Base-by-base conservation (phyloP, 352 stramenopile genomes). In the Halophytophthora batemanensis region DNA sequence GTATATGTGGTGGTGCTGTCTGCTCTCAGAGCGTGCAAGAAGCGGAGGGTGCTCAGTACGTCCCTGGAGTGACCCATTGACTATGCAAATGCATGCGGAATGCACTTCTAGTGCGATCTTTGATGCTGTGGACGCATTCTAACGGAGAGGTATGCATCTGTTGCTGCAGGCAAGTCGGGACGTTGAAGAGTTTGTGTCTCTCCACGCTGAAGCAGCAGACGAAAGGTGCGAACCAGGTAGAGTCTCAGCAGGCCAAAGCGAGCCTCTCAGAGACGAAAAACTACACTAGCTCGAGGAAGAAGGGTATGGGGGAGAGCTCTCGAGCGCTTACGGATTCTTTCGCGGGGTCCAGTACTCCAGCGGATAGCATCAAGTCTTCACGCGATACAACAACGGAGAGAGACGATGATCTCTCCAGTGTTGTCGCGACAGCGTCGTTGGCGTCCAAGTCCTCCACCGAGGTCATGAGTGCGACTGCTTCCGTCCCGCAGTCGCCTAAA, bases 121-220 rank as follows among this genome's bases (percentile, higher is more conserved):
- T 15, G 11, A 23, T 39, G 19, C 18, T 19, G 33, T 55, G 19
- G 46, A 41, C 40, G 56, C 18, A 54, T 33, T 53, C 25, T 31
- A 31, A 19, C 13, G 59, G 15, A 29, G 33, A 36, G 18, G 14
- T 42, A 6, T 43, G 42, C 34, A 45, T n/a, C 39, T 40, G 45
- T 45, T 3, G 3, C n/a, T 37, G 23, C 43, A 72, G 64, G 31
- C 51, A 66, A 56, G 55, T 60, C 15, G 59, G 51, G 11, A 72
- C 64, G 4, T 53, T 66, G 41, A 66, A 72, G 38, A 66, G 59
- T 21, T 63, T 66, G 45, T 60, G 54, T 15, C 45, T 69, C 13
- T 65, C 59, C 15, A 61, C 50, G 11, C 38, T 65, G 14, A 50
- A 62, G 13, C 46, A 66, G 25, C 33, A 56, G 38, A 18, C 31